Evolutionary conservation across 2,329 filamentous ascomycete genomes (phyloP).

Genomic region (Fusarium sp.): DNA sequence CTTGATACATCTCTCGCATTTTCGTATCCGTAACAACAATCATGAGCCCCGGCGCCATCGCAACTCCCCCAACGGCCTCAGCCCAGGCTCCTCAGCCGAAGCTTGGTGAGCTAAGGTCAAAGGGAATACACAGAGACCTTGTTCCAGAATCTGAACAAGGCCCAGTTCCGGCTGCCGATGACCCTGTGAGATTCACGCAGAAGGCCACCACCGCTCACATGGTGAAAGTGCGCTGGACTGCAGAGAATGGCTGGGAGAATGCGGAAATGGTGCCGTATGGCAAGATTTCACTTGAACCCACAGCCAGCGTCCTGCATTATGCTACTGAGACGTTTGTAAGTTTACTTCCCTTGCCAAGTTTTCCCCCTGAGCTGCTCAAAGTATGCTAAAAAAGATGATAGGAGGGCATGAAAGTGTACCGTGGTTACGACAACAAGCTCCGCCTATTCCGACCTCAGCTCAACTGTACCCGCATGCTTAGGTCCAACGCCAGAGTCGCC

Average conservation of each 20-base stretch:
- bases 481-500: background rate
- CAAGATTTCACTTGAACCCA: background rate
- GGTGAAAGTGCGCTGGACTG: background rate
- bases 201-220: background rate
- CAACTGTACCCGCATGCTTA: background rate
- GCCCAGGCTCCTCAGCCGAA: background rate
- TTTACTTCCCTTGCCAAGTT: too few species aligned
- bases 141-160: background rate
- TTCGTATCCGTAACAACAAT: background rate
- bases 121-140: background rate
- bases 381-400: background rate
- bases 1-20: background rate
- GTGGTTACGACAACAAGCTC: background rate
- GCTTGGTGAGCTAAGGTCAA: background rate
- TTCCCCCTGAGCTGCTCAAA: too few species aligned
- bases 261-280: background rate
- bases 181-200: background rate
- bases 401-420: background rate
- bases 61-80: background rate
- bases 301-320: background rate
- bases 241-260: background rate
- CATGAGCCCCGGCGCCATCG: background rate
- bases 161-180: background rate
- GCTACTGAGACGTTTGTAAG: background rate
- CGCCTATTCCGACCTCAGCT: background rate